Conservation (phyloP, 1,139 yeast species). For the Protomyces gravidus region DNA sequence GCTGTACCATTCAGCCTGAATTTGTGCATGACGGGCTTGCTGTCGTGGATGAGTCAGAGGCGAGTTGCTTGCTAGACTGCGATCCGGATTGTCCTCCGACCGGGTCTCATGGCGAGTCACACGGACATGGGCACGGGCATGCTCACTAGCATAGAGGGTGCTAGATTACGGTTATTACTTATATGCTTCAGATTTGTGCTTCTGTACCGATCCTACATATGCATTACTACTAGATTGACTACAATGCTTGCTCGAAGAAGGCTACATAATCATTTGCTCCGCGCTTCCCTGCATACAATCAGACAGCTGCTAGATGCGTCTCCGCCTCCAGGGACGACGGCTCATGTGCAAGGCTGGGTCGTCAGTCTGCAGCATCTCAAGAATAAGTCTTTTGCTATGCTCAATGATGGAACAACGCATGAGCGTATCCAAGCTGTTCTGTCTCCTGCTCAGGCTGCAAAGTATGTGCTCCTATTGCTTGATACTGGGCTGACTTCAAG, state of each 20-base stretch:
- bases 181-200: no score
- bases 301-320: neutral
- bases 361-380: constrained; percentile 67
- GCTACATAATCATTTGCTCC: neutral
- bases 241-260: neutral
- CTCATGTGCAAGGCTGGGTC: constrained; percentile 57
- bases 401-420: constrained; percentile 68
- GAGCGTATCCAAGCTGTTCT: constrained; percentile 56
- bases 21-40: constrained; percentile 21
- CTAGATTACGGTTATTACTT: neutral
- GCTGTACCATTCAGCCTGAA: constrained; percentile 74
- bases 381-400: constrained; percentile 71
- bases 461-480: constrained; percentile 23
- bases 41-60: constrained; percentile 7
- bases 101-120: constrained; percentile 2
- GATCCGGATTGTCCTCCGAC: constrained; percentile 25
- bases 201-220: no score
- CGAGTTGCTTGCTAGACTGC: constrained; percentile 16
- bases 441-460: constrained; percentile 36
- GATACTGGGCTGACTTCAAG: constrained; percentile 37
- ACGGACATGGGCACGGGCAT: constrained; percentile 5
- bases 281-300: neutral
- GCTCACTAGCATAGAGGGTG: neutral
- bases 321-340: neutral
- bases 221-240: no score